Conservation (phyloP, 2,329 filamentous ascomycete genomes). For the Sclerotinia nivalis region DNA sequence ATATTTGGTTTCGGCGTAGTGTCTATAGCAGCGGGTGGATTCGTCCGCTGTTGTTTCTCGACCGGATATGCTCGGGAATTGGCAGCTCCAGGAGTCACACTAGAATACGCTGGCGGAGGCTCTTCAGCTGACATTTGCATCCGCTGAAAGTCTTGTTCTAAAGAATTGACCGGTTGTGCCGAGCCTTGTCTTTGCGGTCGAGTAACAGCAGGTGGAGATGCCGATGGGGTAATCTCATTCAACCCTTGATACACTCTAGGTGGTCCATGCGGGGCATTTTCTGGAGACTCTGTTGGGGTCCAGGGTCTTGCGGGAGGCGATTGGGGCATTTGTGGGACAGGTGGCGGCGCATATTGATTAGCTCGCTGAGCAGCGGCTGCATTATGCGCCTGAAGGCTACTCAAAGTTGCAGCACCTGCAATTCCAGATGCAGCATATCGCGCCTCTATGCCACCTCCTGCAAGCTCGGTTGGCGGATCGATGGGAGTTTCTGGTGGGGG, state of each 20-base stretch:
- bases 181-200: slow-evolving; percentile 38
- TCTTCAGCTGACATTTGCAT: slow-evolving; percentile 73
- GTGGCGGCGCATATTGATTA: slow-evolving; percentile 68
- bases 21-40: slow-evolving; percentile 35
- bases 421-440: slow-evolving; percentile 91
- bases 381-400: slow-evolving; percentile 69
- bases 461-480: slow-evolving; percentile 67
- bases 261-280: slow-evolving; percentile 82
- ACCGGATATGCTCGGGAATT: slow-evolving; percentile 64
- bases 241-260: slow-evolving; percentile 89
- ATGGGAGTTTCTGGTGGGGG: slow-evolving; percentile 92
- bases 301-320: slow-evolving; percentile 63
- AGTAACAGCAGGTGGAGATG: slow-evolving; percentile 47
- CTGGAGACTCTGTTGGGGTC: slow-evolving; percentile 92
- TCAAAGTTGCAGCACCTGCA: slow-evolving; percentile 80
- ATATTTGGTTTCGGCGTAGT: slow-evolving; percentile 41
- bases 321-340: slow-evolving; percentile 44
- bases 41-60: slow-evolving; percentile 60
- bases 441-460: slow-evolving; percentile 82
- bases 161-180: slow-evolving; percentile 62
- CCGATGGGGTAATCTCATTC: slow-evolving; percentile 58
- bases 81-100: slow-evolving; percentile 57
- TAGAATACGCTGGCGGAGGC: slow-evolving; percentile 94
- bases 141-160: slow-evolving; percentile 84
- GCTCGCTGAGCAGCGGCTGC: slow-evolving; percentile 78